Evolutionary conservation across 768 basidiomycete genomes (phyloP).

Genomic region (Mycena sanguinolenta): DNA sequence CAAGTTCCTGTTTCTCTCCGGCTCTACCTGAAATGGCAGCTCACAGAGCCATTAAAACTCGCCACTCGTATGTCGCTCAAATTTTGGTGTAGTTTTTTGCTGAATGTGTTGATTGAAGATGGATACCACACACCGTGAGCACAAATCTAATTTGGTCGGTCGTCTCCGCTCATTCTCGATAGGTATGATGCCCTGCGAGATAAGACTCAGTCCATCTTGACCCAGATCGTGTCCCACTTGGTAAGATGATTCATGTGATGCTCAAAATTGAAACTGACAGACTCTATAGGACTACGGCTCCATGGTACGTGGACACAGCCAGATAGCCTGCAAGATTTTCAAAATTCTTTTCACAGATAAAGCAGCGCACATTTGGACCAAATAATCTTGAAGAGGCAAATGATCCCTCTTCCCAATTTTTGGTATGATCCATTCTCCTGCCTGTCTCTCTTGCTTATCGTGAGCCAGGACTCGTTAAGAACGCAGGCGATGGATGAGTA

Average conservation of each 20-base stretch:
- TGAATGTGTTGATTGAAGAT: conserved; percentile 44
- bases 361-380: conserved; percentile 83
- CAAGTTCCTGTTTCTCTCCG: conserved; percentile 89
- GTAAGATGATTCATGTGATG: background rate
- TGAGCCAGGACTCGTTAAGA: conserved; percentile 72
- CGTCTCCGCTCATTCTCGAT: background rate
- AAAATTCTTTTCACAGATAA: conserved; percentile 62
- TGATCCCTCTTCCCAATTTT: conserved; percentile 81
- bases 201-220: conserved; percentile 89
- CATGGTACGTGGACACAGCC: conserved; percentile 47
- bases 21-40: conserved; percentile 86
- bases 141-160: conserved; percentile 56
- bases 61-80: conserved; percentile 62
- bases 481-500: conserved; percentile 88
- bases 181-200: conserved; percentile 55
- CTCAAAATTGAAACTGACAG: background rate
- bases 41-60: conserved; percentile 68
- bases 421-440: conserved; percentile 42
- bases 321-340: background rate
- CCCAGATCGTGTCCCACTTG: conserved; percentile 87
- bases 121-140: conserved; percentile 87
- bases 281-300: conserved; percentile 53
- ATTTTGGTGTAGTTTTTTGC: background rate
- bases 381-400: conserved; percentile 79
- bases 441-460: background rate